Evolutionary conservation across 1,284 basidiomycete genomes (phyloP), one percentile per base, ranked within the genome.

Genomic region (Melampsora americana): DNA sequence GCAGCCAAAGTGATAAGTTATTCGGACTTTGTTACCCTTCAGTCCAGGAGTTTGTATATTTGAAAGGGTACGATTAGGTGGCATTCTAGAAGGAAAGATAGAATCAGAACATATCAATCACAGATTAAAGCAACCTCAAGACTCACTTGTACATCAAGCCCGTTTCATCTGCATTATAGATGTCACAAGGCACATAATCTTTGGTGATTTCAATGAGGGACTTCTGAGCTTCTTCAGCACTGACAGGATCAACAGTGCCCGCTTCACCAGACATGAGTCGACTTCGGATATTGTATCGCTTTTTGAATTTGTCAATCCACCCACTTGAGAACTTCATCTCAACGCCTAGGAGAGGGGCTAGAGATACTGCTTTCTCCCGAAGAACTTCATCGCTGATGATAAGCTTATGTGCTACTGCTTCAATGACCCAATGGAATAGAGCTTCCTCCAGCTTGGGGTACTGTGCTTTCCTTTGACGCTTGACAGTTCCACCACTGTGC

Each of bases 351-450:
- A 84, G 82, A 56, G 23, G 75, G 50, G 23, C 30, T 30, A 32
- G 14, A 26, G 60, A 18, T 50, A 35, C 23, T n/a, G 20, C 75
- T 76, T 20, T 28, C 39, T 78, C 80, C 5, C 77, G 35, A 14
- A 84, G 78, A 82, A 85, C 83, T 14, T 79, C 68, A 5, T 82
- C 82, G 64, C 77, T 81, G 5, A 83, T 76, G 18, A 69, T 67
- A 48, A 81, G 79, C 2, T 79, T 56, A 64, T 80, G 81, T 23
- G 79, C 77, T 74, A 83, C 80, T 81, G 83, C 82, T 61, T 80
- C 73, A 56, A 79, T 66, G 20, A 81, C 75, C 83, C 83, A 84
- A 1, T 82, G 68, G 7, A 78, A 61, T 11, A 84, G 78, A 1
- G 82, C 81, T 26, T 72, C 12, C 30, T 84, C 81, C 18, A 84